phyloP scores from a whole-genome alignment of 306 rosid genomes.

The Corylus heterophylla region DNA sequence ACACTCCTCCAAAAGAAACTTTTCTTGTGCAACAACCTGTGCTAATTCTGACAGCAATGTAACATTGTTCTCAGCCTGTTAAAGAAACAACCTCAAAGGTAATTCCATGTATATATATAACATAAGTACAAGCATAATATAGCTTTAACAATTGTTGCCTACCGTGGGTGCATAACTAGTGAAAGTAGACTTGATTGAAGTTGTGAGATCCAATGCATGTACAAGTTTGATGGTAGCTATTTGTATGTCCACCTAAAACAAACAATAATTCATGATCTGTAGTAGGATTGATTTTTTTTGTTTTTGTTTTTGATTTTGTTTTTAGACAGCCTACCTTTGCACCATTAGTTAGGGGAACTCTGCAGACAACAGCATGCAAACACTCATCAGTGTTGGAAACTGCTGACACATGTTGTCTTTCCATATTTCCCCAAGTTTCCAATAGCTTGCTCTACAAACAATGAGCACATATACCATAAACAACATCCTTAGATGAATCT shows the following conservation, averaged over 20 bases:
- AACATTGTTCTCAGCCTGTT: conserved; percentile 55
- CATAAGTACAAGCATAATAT: not conserved
- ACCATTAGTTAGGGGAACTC: conserved; percentile 69
- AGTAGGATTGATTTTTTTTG: not conserved
- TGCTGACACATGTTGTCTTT: conserved; percentile 60
- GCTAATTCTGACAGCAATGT: conserved; percentile 61
- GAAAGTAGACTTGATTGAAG: conserved; percentile 47
- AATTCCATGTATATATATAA: not conserved
- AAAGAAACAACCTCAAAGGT: conserved; percentile 17
- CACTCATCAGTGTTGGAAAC: conserved; percentile 49
- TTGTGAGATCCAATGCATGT: conserved; percentile 49
- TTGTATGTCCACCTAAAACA: conserved; percentile 44
- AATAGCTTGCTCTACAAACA: conserved; percentile 51
- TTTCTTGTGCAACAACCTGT: conserved; percentile 62
- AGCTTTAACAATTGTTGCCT: conserved; percentile 20
- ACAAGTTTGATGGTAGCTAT: conserved; percentile 39
- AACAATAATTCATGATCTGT: not conserved
- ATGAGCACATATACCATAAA: not conserved
- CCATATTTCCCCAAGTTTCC: conserved; percentile 67
- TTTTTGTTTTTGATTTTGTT: not conserved
- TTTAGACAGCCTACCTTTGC: conserved; percentile 48
- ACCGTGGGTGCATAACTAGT: conserved; percentile 43
- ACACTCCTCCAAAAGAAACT: conserved; percentile 60
- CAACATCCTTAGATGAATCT: not conserved
- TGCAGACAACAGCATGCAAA: conserved; percentile 64